phyloP scores from a whole-genome alignment of 352 stramenopile species.

The Globisporangium apiculatum region DNA sequence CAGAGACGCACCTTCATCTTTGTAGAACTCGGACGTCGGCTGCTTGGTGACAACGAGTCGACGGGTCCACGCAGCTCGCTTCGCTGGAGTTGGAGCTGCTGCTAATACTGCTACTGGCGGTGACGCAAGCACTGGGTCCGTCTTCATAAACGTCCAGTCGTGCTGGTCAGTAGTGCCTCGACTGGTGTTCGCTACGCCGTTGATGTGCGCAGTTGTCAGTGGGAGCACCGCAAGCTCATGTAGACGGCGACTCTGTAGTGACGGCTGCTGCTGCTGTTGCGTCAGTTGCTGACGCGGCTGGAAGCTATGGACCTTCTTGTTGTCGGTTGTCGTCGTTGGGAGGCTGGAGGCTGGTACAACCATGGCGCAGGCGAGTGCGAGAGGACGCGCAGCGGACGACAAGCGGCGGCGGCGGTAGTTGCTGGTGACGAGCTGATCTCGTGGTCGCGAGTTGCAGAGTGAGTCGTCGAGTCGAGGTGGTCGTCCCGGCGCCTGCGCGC shows the following conservation, averaged over 20 bases:
- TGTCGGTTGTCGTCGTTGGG: background rate
- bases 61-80: slow-evolving; percentile 52
- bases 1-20: slow-evolving; percentile 57
- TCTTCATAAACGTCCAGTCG: slow-evolving; percentile 14
- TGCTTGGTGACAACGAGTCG: slow-evolving; percentile 83
- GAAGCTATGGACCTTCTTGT: background rate
- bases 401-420: background rate
- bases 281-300: background rate
- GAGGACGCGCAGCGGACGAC: background rate
- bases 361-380: too few species aligned
- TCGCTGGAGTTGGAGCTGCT: slow-evolving; percentile 8
- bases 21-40: slow-evolving; percentile 82
- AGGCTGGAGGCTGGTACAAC: background rate
- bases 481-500: background rate
- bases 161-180: slow-evolving; percentile 4
- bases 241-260: background rate
- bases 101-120: background rate
- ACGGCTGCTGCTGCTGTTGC: slow-evolving; percentile 2
- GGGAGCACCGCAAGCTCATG: background rate
- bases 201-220: background rate
- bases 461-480: background rate
- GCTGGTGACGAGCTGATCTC: slow-evolving; percentile 9
- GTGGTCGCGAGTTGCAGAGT: slow-evolving; percentile 12
- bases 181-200: background rate
- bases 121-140: slow-evolving; percentile 4